Base-by-base conservation (phyloP, 768 basidiomycete species). In the Amanita jacksonii region DNA sequence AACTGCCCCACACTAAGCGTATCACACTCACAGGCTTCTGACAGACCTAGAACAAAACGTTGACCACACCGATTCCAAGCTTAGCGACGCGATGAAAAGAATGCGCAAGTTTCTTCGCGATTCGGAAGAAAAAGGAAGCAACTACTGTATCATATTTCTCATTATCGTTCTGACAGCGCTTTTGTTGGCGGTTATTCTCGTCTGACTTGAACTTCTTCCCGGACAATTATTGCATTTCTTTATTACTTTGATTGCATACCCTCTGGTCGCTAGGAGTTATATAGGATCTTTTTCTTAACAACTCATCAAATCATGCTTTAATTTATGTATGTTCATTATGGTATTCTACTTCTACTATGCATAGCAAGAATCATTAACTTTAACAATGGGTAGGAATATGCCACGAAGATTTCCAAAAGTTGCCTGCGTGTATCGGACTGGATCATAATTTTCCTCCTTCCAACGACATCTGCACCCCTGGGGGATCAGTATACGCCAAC, bases 51-150 rank as follows among this genome's bases (percentile, higher is more conserved):
- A 86, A 50, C 64, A 56, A n/a, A 74, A 77, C 34, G 85, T 89
- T 1, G 86, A 86, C 52, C 58, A 57, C 18, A 78, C 87, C 19
- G 79, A 85, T 49, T 67, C 64, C 16, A 81, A 81, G 49, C 69
- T 93, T 8, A 66, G 58, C 28, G 70, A 64, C 44, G 85, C 85
- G 13, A 80, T 82, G 73, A 70, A 63, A 35, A 70, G 70, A 49
- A 73, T 93, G 74, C 72, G 77, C 38, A 81, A 80, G 47, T 90
- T 98, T 58, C 71, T 94, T 35, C 74, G 85, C 30, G 76, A 93
- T 32, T 88, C 88, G 0, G 90, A 94, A 68, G 92, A 91, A 58
- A 85, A 81, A 32, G 84, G 84, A 49, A 90, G 87, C 27, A 85
- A 86, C 24, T 96, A 87, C 82, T 91, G 88, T 58, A 85, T 98